Percentiles rank a stretch among this genome's conserved stretches.
phyloP scores from a whole-genome alignment of 768 basidiomycete species.

The Dioszegia aurantiaca region DNA sequence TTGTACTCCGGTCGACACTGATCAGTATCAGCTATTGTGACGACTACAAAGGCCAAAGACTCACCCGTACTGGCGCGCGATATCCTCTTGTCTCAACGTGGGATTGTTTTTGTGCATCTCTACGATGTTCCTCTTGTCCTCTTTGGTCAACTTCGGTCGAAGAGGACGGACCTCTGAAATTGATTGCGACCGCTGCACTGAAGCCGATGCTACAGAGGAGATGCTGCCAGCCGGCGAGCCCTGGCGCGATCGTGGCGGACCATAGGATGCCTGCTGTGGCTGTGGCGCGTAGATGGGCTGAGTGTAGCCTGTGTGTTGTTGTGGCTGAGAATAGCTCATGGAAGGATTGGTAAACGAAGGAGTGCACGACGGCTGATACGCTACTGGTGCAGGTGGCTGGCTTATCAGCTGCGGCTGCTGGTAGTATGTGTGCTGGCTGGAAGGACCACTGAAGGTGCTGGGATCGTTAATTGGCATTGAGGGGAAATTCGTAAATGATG shows the following conservation, averaged over 20 bases:
- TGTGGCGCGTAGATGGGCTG: not conserved
- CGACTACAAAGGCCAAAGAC: conserved; percentile 8
- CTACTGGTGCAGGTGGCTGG: not conserved
- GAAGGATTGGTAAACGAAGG: conserved; percentile 4
- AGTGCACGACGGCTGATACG: not conserved
- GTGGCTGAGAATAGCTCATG: not conserved
- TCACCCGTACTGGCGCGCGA: conserved; percentile 47
- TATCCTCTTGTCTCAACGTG: conserved; percentile 49
- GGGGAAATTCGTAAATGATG: conserved; percentile 5
- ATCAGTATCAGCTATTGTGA: not conserved
- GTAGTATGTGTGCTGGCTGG: conserved; percentile 11
- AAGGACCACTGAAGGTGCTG: conserved; percentile 14
- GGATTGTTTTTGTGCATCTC: conserved; percentile 43
- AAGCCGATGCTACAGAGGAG: conserved; percentile 24
- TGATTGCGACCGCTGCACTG: conserved; percentile 26
- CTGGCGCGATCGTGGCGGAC: conserved; percentile 29
- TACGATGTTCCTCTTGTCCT: conserved; percentile 50
- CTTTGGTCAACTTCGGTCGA: conserved; percentile 48
- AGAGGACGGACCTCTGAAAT: conserved; percentile 27
- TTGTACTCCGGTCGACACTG: conserved; percentile 51
- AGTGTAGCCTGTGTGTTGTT: not conserved
- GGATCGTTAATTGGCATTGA: conserved; percentile 8
- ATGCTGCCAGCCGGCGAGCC: conserved; percentile 37
- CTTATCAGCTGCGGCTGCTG: not conserved
- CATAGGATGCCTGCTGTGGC: conserved; percentile 7